Base-by-base conservation (phyloP, 2,329 filamentous ascomycete species). In the Trichophyton equinum region DNA sequence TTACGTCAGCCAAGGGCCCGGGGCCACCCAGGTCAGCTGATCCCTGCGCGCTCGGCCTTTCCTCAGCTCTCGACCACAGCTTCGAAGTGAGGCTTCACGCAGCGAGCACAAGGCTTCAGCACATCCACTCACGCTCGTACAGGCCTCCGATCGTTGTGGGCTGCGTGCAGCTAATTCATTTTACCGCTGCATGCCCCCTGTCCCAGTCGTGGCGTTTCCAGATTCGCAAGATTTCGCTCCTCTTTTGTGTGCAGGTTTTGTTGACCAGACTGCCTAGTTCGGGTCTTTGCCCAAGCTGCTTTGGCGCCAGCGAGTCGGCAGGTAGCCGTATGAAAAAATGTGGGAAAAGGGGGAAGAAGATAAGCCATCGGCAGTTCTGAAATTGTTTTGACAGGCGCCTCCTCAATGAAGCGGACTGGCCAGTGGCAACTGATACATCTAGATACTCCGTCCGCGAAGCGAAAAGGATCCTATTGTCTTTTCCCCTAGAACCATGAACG, bases 91-190 rank as follows among this genome's bases (percentile, higher is more conserved):
- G 49, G 49, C 49, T 53, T 53, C 49, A 53, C 22, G 20, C 46
- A 51, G 22, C 49, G 25, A 5, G 15, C 49, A 53, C 49, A 53
- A 30, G 49, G 49, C 49, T 53, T 53, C 11, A 25, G 49, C 49
- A 53, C 49, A 53, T 53, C 49, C 49, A 53, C 49, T 33, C 49
- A 53, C 49, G 25, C 49, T 53, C 49, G 49, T 53, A 53, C 49
- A 53, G 49, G 22, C 49, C 49, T 53, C 49, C 15, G 27, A 33
- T 33, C 49, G 49, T n/a, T 53, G 49, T 30, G 49, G 49, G 49
- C 40, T 53, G 49, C 25, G 27, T 53, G 22, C 49, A 53, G 44
- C 44, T 47, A 47, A 20, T 47, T 25, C 44, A 47, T 44, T 44
- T 44, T 47, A 47, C 44, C 13, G 49, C 49, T 53, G 49, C 49